These are phyloP conservation scores for Neurospora sp. DNA, from an alignment of 2,329 filamentous ascomycete genomes.

Conservation along the genomic window DNA sequence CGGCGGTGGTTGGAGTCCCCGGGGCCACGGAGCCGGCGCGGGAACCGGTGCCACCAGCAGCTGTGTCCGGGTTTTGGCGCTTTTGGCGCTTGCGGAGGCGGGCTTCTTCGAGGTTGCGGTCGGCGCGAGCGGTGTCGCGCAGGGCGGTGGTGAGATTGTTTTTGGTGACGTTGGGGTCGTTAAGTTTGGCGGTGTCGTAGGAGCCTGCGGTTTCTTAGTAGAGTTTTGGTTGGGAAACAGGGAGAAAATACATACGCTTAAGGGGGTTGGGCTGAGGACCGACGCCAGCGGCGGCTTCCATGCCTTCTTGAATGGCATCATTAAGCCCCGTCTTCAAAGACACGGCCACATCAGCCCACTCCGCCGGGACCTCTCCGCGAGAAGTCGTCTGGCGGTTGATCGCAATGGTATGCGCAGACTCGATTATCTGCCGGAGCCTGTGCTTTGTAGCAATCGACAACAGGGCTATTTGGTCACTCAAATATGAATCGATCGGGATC, in stretches of 20 bases:
- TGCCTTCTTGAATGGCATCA: constrained; percentile 20
- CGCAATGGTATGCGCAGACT: constrained; percentile 65
- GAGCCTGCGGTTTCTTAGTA: constrained; percentile 26
- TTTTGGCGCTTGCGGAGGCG: constrained; percentile 58
- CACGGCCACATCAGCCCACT: constrained; percentile 64
- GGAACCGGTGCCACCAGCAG: constrained; percentile 31
- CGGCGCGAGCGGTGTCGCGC: constrained; percentile 52
- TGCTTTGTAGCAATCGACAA: constrained; percentile 78
- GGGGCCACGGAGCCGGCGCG: constrained; percentile 48
- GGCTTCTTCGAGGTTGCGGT: constrained; percentile 64
- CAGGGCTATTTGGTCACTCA: constrained; percentile 75
- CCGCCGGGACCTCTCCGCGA: constrained; percentile 67
- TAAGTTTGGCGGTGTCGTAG: constrained; percentile 22
- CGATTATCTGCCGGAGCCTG: constrained; percentile 62
- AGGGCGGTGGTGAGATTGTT: constrained; percentile 42
- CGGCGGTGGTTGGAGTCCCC: constrained; percentile 54
- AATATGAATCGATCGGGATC: constrained; percentile 62
- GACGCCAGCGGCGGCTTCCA: constrained; percentile 35
- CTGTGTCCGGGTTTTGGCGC: constrained; percentile 47
- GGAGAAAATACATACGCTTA: constrained; percentile 44
- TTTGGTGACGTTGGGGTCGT: constrained; percentile 31
- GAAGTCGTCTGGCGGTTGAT: constrained; percentile 66
- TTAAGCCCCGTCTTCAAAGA: constrained; percentile 34
- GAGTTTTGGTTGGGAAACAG: constrained; percentile 6
- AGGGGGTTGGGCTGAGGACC: constrained; percentile 44